Percentiles rank a stretch among this genome's conserved stretches.
phyloP scores from a whole-genome alignment of 225 moss, liverwort and hornwort species.

The Rhytidiadelphus loreus region DNA sequence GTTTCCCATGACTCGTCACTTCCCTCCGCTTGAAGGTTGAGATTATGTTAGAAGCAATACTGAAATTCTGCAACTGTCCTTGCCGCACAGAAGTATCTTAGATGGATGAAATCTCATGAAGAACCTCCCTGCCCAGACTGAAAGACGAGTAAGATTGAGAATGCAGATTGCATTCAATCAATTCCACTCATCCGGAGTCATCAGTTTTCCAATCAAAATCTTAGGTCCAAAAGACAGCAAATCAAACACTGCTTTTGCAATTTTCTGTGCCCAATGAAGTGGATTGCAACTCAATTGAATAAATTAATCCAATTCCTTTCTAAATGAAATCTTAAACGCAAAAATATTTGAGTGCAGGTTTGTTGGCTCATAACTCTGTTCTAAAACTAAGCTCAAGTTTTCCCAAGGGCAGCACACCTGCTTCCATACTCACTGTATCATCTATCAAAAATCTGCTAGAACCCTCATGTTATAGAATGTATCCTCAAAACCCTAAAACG shows the following conservation, averaged over 20 bases:
- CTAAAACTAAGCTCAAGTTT: not conserved
- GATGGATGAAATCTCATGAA: not conserved
- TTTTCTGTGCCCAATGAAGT: not conserved
- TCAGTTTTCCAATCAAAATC: not conserved
- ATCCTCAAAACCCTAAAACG: not conserved
- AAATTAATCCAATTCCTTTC: not conserved
- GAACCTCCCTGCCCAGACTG: not conserved
- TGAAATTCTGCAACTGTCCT: not conserved
- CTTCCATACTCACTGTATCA: not conserved
- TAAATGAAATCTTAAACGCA: not conserved
- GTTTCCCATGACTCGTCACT: constrained; percentile 29
- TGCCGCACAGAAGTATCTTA: not conserved
- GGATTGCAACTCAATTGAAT: not conserved
- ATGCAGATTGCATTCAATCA: not conserved
- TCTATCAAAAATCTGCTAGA: not conserved
- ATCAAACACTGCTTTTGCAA: not conserved
- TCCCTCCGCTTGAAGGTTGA: not conserved
- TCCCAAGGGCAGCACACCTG: not conserved
- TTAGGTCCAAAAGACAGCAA: not conserved
- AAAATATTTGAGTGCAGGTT: not conserved
- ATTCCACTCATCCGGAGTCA: not conserved
- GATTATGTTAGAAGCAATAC: not conserved
- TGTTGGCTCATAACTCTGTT: not conserved
- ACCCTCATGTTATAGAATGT: not conserved
- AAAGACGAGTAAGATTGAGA: not conserved